Conservation (phyloP, 371 early-diverging fungal species). For the Apophysomyces trapeziformis region DNA sequence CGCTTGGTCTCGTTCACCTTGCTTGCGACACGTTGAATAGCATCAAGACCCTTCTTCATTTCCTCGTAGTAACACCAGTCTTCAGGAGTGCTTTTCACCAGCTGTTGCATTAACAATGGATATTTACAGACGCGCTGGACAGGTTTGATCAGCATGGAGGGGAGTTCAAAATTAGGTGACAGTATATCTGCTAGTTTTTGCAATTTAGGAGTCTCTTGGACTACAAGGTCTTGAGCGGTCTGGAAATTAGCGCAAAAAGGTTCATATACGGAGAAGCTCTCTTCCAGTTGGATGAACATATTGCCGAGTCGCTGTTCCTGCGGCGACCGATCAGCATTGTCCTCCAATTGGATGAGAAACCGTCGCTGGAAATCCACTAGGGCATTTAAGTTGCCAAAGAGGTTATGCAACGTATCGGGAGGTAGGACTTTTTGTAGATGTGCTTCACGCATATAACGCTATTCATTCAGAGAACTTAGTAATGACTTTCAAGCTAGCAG, state of each 20-base stretch:
- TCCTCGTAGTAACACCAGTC: conserved; percentile 71
- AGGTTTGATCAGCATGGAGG: conserved; percentile 93
- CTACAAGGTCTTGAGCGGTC: conserved; percentile 65
- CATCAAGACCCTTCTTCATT: conserved; percentile 73
- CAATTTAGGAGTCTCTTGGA: conserved; percentile 50
- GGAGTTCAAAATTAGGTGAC: conserved; percentile 85
- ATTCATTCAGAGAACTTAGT: conserved; percentile 3
- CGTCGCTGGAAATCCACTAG: conserved; percentile 94
- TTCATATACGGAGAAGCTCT: conserved; percentile 90
- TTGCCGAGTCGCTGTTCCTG: conserved; percentile 87
- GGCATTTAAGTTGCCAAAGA: conserved; percentile 92
- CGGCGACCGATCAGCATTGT: conserved; percentile 66
- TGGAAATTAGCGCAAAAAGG: conserved; percentile 94
- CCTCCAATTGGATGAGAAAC: conserved; percentile 90
- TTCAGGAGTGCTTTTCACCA: conserved; percentile 75
- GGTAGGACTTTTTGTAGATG: conserved; percentile 62
- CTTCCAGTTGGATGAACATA: conserved; percentile 78
- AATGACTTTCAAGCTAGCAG: not conserved
- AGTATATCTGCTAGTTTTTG: conserved; percentile 63
- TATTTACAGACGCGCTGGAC: conserved; percentile 97
- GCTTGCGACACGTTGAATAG: conserved; percentile 86
- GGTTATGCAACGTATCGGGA: conserved; percentile 71
- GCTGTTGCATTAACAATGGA: conserved; percentile 84
- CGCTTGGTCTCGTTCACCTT: conserved; percentile 92
- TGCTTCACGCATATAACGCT: conserved; percentile 56